These are phyloP conservation scores for Moringa oleifera DNA, from an alignment of 345 rosid genomes.

Conservation along the genomic window DNA sequence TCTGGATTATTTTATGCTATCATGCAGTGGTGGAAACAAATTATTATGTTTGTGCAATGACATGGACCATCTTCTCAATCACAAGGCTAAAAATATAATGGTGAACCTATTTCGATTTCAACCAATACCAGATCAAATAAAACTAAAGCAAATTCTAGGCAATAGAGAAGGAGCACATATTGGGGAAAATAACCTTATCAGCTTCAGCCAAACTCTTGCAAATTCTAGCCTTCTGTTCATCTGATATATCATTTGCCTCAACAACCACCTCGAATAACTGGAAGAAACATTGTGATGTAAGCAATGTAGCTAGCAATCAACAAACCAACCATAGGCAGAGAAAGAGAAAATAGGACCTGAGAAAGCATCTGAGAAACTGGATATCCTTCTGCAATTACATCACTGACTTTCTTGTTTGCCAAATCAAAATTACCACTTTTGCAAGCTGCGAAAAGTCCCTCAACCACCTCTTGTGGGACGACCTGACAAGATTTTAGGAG, in stretches of 20 bases:
- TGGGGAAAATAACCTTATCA: conserved; percentile 56
- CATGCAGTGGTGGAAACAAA: not conserved
- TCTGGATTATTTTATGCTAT: too few species aligned
- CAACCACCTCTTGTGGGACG: conserved; percentile 62
- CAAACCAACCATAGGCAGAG: conserved; percentile 1
- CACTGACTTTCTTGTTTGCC: conserved; percentile 81
- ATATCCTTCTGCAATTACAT: conserved; percentile 80
- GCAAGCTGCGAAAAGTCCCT: conserved; percentile 59
- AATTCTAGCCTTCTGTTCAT: conserved; percentile 89
- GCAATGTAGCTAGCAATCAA: conserved; percentile 1
- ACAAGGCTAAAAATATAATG: not conserved
- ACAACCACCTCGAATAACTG: conserved; percentile 71
- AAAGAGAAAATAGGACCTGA: conserved; percentile 42
- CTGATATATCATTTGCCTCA: conserved; percentile 63
- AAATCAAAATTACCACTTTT: conserved; percentile 81
- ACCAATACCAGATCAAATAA: not conserved
- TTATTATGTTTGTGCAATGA: not conserved
- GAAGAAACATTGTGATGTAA: conserved; percentile 18
- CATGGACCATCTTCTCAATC: not conserved
- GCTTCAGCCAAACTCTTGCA: conserved; percentile 70
- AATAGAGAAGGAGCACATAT: not conserved
- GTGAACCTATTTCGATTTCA: not conserved
- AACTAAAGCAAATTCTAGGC: not conserved
- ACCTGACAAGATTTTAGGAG: conserved; percentile 35
- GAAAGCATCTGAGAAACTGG: conserved; percentile 84